Base-by-base conservation (phyloP, 805 yeast species). In the Lipomyces lipofer region DNA sequence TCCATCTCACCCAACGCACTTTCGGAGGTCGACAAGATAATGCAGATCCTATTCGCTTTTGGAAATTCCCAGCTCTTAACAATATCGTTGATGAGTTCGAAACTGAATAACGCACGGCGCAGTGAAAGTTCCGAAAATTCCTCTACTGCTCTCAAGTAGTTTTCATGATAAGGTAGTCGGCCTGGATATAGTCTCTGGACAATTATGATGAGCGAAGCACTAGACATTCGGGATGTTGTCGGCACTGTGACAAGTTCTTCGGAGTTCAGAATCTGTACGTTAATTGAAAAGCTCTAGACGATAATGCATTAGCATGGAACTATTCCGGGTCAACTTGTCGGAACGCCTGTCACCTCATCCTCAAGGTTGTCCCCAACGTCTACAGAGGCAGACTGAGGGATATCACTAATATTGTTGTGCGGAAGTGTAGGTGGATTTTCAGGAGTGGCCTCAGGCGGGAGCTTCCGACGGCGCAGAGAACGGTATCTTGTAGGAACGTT, bases 101-200 rank as follows among this genome's bases (percentile, higher is more conserved):
- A 55, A 5, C 49, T 42, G 33, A 38, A 55, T 9, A 51, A 33
- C 13, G 47, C 55, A 7, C 59, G 49, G 13, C 35, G 35, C n/a
- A 55, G 25, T 4, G 30, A 19, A 17, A 29, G 39, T 24, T 49
- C 32, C 15, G 13, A 30, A 28, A 40, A 44, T 7, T 43, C 9
- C 21, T 35, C 63, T 43, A 46, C 63, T 63, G 59, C 55, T 55
- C 66, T 68, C 39, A 53, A 28, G 22, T 43, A 24, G 8, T 36
- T 25, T 44, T 33, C 44, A 30, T 32, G 19, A 47, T 32, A 24
- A 21, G 49, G 36, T n/a, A 25, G 21, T 25, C 29, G 25, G 21
- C 42, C 28, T 29, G 25, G 19, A 4, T 42, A 39, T 21, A 40
- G 54, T 21, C 48, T 46, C 17, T 27, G 58, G 8, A 40, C 52